phyloP scores from a whole-genome alignment of 2,329 filamentous ascomycete species.

The Paraphoma sp. region DNA sequence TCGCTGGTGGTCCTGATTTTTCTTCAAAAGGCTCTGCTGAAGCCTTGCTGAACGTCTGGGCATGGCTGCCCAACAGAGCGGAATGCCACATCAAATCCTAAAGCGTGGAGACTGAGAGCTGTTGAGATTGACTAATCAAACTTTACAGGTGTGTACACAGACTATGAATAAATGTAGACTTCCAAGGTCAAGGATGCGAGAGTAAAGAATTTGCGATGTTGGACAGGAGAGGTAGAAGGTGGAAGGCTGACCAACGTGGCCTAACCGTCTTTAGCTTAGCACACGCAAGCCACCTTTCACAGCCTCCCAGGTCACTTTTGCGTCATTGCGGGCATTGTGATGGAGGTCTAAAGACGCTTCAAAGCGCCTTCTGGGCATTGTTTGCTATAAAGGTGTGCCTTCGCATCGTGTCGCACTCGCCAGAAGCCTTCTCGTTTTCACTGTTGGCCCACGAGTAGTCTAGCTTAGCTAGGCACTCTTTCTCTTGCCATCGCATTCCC shows the following conservation, averaged over 20 bases:
- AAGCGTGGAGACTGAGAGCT: neutral
- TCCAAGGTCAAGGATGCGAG: too few relatives aligned
- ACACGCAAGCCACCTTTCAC: too few relatives aligned
- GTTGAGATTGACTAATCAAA: neutral
- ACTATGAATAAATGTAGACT: too few relatives aligned
- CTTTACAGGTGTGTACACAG: neutral
- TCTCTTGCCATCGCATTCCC: too few relatives aligned
- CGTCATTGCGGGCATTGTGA: too few relatives aligned
- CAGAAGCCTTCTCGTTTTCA: neutral
- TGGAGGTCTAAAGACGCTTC: too few relatives aligned
- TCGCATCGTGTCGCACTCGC: neutral
- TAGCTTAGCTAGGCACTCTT: neutral
- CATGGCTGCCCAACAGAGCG: neutral
- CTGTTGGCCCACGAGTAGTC: neutral
- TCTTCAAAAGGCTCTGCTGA: neutral
- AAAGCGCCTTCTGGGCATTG: too few relatives aligned
- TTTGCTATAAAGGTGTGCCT: neutral
- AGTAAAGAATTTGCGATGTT: too few relatives aligned
- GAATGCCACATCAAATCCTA: neutral
- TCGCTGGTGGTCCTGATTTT: neutral
- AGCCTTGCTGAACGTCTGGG: neutral
- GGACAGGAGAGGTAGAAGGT: neutral
- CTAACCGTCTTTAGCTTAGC: neutral
- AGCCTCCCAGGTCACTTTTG: too few relatives aligned
- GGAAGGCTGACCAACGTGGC: neutral